Evolutionary conservation across 768 basidiomycete species (phyloP), one percentile per base, ranked within the genome.

Genomic region (Candolleomyces aberdarensis): DNA sequence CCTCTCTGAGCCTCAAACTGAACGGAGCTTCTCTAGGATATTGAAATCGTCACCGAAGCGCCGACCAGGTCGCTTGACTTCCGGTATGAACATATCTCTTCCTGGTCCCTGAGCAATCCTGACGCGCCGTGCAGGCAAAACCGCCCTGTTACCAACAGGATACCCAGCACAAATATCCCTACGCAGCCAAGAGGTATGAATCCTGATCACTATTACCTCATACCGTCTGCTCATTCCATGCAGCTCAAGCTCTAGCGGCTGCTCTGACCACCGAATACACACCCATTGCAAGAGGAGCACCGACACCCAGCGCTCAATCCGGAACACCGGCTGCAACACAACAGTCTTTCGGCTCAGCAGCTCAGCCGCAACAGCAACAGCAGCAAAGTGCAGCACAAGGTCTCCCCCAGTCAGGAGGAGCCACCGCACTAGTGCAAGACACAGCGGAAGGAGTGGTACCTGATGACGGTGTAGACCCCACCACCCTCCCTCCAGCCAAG

Each of bases 11-110:
- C 6, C 44, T 9, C 15, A 46, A 17, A 46, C 44, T 20, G 26
- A 17, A 46, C 44, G 3, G 6, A 3, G n/a, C 5, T 9, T 20
- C 13, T 9, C 47, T 60, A 93, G 89, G 88, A 96, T 70, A 81
- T 96, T 63, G 94, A 96, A 77, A 91, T 96, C 65, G 94, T 96
- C 58, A 88, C 93, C 85, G 92, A 96, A 67, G 86, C 86, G 2
- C 78, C 86, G 9, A 73, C 85, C 17, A 87, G 86, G 58, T 89
- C 87, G 5, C 74, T 91, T 19, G 91, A 94, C 75, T 85, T 93
- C 67, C 82, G 91, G 88, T 88, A 70, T 57, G 76, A 62, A 58
- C n/a, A 22, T n/a, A 10, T 0, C 15, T 20, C 8, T 47, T 43
- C 22, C 32, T 40, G 9, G 8, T 22, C 44, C 41, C 15, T 4